A percentile compares a stretch with the other conserved stretches of the same genome.
Evolutionary conservation across 2,329 filamentous ascomycete genomes (phyloP).

Genomic region (Pseudohalonectria lignicola): DNA sequence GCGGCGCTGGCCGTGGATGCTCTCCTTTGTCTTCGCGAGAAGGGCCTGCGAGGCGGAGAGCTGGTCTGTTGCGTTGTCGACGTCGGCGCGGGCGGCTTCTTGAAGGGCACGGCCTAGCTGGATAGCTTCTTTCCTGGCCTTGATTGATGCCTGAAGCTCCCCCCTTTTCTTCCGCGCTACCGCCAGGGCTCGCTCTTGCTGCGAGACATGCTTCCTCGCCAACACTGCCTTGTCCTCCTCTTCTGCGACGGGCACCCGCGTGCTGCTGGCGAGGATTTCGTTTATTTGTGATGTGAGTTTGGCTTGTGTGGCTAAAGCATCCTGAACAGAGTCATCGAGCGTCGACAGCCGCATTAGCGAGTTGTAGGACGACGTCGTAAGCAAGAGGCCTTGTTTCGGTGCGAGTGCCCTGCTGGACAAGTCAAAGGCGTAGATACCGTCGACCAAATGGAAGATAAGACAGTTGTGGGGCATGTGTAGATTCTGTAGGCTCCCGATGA

Average conservation of each 20-base stretch:
- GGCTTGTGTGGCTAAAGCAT: constrained; percentile 69
- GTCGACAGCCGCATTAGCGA: constrained; percentile 80
- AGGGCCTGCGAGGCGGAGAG: constrained; percentile 44
- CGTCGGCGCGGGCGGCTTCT: constrained; percentile 44
- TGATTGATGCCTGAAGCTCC: constrained; percentile 57
- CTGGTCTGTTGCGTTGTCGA: constrained; percentile 49
- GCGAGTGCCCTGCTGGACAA: constrained; percentile 36
- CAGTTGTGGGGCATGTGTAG: constrained; percentile 72
- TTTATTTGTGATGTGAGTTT: constrained; percentile 72
- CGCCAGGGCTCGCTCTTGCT: constrained; percentile 56
- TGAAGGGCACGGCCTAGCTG: constrained; percentile 49
- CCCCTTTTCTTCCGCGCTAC: constrained; percentile 50
- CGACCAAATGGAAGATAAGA: constrained; percentile 72
- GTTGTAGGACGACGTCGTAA: constrained; percentile 71
- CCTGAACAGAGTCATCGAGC: constrained; percentile 82
- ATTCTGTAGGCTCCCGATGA: constrained; percentile 60
- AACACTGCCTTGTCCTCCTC: constrained; percentile 34
- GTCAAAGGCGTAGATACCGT: constrained; percentile 78
- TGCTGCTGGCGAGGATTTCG: constrained; percentile 30
- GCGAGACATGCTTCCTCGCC: constrained; percentile 42
- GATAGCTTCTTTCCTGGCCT: constrained; percentile 57
- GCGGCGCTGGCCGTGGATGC: constrained; percentile 74
- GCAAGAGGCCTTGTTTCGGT: constrained; percentile 39
- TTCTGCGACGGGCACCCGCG: constrained; percentile 17
- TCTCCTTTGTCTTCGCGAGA: constrained; percentile 45